Base-by-base conservation (phyloP, 2,329 filamentous ascomycete genomes). In the Teratosphaeriaceae sp. region DNA sequence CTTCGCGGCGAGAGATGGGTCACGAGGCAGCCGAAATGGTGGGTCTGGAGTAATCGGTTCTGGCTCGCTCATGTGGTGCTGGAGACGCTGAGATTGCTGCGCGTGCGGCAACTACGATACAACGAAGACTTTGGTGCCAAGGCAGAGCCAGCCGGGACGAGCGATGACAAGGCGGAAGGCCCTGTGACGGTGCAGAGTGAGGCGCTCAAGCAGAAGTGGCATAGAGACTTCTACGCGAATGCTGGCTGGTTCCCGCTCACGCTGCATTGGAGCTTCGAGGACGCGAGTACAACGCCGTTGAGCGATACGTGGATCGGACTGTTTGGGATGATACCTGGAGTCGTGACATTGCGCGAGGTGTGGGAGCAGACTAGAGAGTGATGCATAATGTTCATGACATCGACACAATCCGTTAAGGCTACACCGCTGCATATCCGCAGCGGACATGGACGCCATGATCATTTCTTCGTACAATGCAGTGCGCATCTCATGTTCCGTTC, bases 231-330 rank as follows among this genome's bases (percentile, higher is more conserved):
- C 41, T 70, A 80, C 16, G 75, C 81, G 31, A 88, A 88, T 65
- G 60, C 79, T 48, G 80, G 84, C 23, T 94, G 86, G 80, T 79
- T 85, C 43, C 88, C 89, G 23, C 70, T 94, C 61, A 90, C 86
- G 48, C 59, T 90, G 43, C 88, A 96, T 68, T 95, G 85, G 83
- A 84, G 86, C 56, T 63, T 82, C 30, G 79, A 85, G 47, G 69
- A 85, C 48, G 69, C 76, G 44, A 86, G 85, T 0, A 60, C 80
- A 6, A 52, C 49, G 31, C 52, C 54, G 8, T 63, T 85, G 42
- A 73, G 74, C 26, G 76, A 82, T 46, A 69, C 72, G 47, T 66
- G 73, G 58, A 68, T 82, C 20, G 81, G 79, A 1, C 55, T 78
- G 19, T 67, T 79, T 40, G 82, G 82, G 5, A 72, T 65, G 43